A percentile compares a stretch with the other conserved stretches of the same genome.
Conservation (phyloP, 495 filamentous ascomycete genomes). For the Parathielavia hyrcaniae region DNA sequence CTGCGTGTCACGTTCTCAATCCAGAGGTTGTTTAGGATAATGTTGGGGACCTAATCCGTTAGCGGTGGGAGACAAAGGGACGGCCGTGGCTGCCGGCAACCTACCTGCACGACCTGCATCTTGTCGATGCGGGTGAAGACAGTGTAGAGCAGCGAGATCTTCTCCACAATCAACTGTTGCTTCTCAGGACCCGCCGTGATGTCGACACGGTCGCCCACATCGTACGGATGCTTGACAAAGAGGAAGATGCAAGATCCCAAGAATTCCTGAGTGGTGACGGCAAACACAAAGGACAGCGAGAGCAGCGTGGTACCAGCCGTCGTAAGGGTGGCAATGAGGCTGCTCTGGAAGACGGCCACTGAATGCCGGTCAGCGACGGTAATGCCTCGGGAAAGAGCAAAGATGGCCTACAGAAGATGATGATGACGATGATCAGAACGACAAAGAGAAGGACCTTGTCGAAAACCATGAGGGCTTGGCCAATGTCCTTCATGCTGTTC, state of each 20-base stretch:
- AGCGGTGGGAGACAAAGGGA: neutral
- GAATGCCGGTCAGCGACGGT: constrained; percentile 10
- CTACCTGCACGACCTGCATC: constrained; percentile 69
- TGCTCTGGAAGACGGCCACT: constrained; percentile 79
- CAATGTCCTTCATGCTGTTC: constrained; percentile 92
- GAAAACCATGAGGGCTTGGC: constrained; percentile 85
- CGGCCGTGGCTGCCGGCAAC: neutral
- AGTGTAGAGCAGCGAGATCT: constrained; percentile 91
- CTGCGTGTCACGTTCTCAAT: constrained; percentile 87
- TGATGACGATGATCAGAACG: constrained; percentile 69
- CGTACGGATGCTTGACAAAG: constrained; percentile 89
- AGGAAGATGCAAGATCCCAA: constrained; percentile 95
- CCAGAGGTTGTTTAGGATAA: constrained; percentile 81
- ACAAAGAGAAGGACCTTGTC: constrained; percentile 76
- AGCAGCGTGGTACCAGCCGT: constrained; percentile 94
- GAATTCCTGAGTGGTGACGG: constrained; percentile 85
- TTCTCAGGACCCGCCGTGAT: constrained; percentile 53
- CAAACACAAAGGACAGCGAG: constrained; percentile 90
- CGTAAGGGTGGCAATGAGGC: constrained; percentile 78
- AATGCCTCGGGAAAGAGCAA: no score
- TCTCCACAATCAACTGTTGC: constrained; percentile 75
- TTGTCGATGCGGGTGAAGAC: constrained; percentile 78
- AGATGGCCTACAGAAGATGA: constrained; percentile 66
- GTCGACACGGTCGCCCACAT: constrained; percentile 91
- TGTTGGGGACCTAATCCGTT: constrained; percentile 61